Evolutionary conservation across 257 asterid genomes (phyloP).

Genomic region (Plantago major): DNA sequence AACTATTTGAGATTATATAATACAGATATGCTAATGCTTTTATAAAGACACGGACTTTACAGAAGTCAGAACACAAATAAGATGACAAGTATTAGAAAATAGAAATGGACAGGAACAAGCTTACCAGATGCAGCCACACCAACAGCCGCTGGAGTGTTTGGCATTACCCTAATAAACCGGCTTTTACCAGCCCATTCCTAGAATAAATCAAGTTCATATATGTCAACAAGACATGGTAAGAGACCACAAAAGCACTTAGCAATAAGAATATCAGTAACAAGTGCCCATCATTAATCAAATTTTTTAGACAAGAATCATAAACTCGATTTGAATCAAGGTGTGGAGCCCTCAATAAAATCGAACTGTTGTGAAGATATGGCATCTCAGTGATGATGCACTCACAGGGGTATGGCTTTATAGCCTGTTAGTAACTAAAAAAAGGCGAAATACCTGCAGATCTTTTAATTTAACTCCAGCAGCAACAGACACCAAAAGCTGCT

Average conservation of each 20-base stretch:
- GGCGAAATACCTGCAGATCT: constrained; percentile 69
- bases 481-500: constrained; percentile 82
- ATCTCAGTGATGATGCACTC: no score
- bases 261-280: background rate
- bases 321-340: no score
- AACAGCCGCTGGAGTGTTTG: constrained; percentile 91
- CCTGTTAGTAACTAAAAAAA: background rate
- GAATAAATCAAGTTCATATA: constrained; percentile 16
- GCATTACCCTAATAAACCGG: constrained; percentile 86
- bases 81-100: constrained; percentile 4
- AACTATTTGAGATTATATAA: constrained; percentile 1
- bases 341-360: no score
- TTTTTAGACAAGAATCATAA: background rate
- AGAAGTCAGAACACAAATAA: background rate
- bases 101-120: background rate
- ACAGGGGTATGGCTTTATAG: background rate
- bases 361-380: no score
- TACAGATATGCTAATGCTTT: background rate
- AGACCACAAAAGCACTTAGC: background rate
- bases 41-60: background rate
- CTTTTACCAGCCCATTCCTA: constrained; percentile 88
- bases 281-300: background rate
- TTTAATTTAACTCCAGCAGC: constrained; percentile 87
- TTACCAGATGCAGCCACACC: constrained; percentile 92
- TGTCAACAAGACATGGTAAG: background rate